Conservation (phyloP, 805 yeast genomes). For the Wickerhamomyces mucosus region DNA sequence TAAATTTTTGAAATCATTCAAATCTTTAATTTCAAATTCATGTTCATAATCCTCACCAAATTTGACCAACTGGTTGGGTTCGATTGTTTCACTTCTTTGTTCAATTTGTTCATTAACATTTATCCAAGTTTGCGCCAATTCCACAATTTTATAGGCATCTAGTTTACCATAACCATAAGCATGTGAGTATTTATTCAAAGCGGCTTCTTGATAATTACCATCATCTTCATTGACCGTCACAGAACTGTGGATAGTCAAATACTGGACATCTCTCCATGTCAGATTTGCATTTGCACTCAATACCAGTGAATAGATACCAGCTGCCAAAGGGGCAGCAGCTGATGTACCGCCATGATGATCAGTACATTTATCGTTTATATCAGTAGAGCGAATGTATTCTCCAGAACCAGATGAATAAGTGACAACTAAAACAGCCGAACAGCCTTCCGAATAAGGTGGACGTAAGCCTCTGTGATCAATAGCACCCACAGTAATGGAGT, state of each 20-base stretch:
- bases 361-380: slow-evolving; percentile 60
- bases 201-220: slow-evolving; percentile 66
- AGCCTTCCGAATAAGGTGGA: slow-evolving; percentile 85
- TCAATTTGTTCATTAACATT: slow-evolving; percentile 90
- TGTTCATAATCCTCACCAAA: slow-evolving; percentile 23
- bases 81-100: slow-evolving; percentile 33
- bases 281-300: slow-evolving; percentile 76
- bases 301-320: slow-evolving; percentile 85
- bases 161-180: slow-evolving; percentile 87
- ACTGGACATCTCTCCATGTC: slow-evolving; percentile 95
- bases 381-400: slow-evolving; percentile 85
- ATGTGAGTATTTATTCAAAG: slow-evolving; percentile 67
- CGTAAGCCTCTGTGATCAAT: slow-evolving; percentile 80
- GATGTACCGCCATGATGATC: slow-evolving; percentile 90
- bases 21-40: slow-evolving; percentile 37
- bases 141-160: slow-evolving; percentile 71
- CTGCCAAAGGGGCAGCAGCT: slow-evolving; percentile 98
- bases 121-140: slow-evolving; percentile 64
- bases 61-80: slow-evolving; percentile 14
- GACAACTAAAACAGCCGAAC: slow-evolving; percentile 90
- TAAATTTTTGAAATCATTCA: slow-evolving; percentile 48
- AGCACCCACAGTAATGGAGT: slow-evolving; percentile 91
- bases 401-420: slow-evolving; percentile 90
- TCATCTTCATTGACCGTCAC: slow-evolving; percentile 57
- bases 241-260: slow-evolving; percentile 64